phyloP scores from a whole-genome alignment of 768 basidiomycete genomes.

The Xerocomellus chrysenteron region DNA sequence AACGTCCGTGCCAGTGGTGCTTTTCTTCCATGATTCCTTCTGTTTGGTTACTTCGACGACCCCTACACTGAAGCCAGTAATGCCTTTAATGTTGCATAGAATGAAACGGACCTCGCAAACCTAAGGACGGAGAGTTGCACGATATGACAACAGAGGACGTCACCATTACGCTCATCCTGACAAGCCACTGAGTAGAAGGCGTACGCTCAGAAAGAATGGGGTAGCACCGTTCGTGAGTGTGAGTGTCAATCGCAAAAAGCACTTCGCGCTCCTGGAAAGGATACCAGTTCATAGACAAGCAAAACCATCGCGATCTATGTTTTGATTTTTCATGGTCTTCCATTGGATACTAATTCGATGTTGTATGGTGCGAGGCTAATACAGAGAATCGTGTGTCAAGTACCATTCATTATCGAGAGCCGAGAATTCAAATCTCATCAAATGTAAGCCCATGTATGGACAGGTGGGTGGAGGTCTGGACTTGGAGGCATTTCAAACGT shows the following conservation, averaged over 20 bases:
- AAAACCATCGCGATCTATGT: too few species aligned
- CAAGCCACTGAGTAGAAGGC: too few species aligned
- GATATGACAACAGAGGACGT: neutral
- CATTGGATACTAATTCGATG: neutral
- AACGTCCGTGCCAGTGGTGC: too few species aligned
- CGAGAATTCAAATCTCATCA: neutral
- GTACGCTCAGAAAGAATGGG: too few species aligned
- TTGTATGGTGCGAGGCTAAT: neutral
- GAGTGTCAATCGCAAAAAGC: neutral
- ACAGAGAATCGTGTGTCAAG: neutral
- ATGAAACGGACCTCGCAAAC: neutral
- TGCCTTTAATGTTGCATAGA: neutral
- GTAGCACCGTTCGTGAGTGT: too few species aligned
- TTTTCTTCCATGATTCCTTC: too few species aligned
- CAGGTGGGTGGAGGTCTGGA: neutral
- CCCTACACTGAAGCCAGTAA: neutral
- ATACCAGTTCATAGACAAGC: neutral
- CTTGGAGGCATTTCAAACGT: neutral
- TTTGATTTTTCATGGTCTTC: neutral
- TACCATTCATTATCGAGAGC: neutral
- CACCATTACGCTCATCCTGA: neutral
- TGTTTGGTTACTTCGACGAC: too few species aligned
- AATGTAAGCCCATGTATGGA: too few species aligned
- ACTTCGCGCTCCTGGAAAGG: neutral
- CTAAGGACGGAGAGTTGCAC: neutral